phyloP scores from a whole-genome alignment of 2,329 filamentous ascomycete species.

The Thielaviopsis euricoi region DNA sequence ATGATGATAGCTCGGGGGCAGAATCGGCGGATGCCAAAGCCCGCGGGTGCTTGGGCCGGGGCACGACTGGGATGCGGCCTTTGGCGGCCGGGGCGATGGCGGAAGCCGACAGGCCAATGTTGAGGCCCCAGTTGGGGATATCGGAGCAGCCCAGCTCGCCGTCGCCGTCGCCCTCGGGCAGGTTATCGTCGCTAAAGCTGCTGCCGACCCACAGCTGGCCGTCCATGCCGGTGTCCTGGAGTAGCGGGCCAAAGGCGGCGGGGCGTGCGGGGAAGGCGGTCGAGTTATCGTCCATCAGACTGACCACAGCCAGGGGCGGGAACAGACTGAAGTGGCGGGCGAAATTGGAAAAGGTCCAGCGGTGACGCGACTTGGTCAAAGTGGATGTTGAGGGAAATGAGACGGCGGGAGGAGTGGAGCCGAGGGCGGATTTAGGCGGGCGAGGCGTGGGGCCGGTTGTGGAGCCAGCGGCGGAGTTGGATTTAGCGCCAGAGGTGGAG shows the following conservation, averaged over 20 bases:
- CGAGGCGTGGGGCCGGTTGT: neutral
- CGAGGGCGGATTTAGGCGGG: neutral
- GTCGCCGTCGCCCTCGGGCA: slow-evolving; percentile 47
- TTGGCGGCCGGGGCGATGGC: slow-evolving; percentile 17
- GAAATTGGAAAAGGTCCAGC: slow-evolving; percentile 43
- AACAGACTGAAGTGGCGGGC: slow-evolving; percentile 73
- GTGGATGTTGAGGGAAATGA: slow-evolving; percentile 7
- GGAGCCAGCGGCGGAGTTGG: slow-evolving; percentile 9
- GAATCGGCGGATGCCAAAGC: slow-evolving; percentile 14
- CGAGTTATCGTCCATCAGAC: slow-evolving; percentile 91
- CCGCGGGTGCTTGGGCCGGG: slow-evolving; percentile 1
- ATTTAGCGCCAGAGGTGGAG: neutral
- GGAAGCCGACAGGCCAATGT: slow-evolving; percentile 15
- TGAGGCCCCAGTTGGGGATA: slow-evolving; percentile 65
- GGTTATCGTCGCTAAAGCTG: slow-evolving; percentile 68
- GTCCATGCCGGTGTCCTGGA: slow-evolving; percentile 63
- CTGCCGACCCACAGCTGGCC: slow-evolving; percentile 88
- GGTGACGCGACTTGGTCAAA: slow-evolving; percentile 14
- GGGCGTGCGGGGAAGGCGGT: slow-evolving; percentile 90
- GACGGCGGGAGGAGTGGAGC: neutral
- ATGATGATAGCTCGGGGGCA: slow-evolving; percentile 2
- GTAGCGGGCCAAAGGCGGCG: slow-evolving; percentile 73
- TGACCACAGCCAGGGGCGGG: slow-evolving; percentile 88
- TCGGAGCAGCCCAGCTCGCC: slow-evolving; percentile 92
- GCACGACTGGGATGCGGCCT: neutral